Percentiles rank a stretch among this genome's conserved stretches.
phyloP scores from a whole-genome alignment of 1,284 basidiomycete species.

The Kwoniella shivajii region DNA sequence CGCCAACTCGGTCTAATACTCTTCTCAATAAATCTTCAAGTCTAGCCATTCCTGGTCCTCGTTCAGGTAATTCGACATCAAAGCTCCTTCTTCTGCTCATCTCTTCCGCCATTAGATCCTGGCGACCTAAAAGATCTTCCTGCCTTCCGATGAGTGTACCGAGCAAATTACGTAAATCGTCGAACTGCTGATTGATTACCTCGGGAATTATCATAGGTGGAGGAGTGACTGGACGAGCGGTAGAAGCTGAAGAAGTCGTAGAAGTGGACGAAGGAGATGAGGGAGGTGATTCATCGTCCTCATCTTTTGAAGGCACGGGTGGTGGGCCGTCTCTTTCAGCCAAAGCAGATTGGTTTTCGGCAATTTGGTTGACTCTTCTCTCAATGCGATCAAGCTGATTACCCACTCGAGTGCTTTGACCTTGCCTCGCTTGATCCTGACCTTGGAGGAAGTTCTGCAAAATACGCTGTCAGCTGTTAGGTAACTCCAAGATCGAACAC shows the following conservation, averaged over 20 bases:
- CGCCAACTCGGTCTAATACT: constrained; percentile 36
- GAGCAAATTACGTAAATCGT: constrained; percentile 43
- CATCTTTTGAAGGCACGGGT: constrained; percentile 42
- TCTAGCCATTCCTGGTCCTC: constrained; percentile 26
- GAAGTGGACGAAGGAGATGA: constrained; percentile 31
- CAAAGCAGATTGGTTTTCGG: constrained; percentile 24
- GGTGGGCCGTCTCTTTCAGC: constrained; percentile 34
- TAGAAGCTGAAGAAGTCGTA: constrained; percentile 33
- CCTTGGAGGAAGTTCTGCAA: constrained; percentile 46
- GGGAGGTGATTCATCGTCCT: constrained; percentile 20
- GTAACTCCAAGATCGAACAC: not conserved
- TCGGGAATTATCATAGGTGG: constrained; percentile 37
- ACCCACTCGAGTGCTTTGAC: constrained; percentile 36
- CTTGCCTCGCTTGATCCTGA: constrained; percentile 44
- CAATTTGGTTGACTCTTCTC: constrained; percentile 37
- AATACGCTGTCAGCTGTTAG: not conserved
- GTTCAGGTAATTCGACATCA: constrained; percentile 29
- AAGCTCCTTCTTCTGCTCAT: constrained; percentile 22
- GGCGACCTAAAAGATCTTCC: constrained; percentile 40
- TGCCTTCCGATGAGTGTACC: constrained; percentile 45
- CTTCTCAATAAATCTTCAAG: constrained; percentile 46
- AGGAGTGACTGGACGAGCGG: constrained; percentile 46
- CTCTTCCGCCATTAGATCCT: constrained; percentile 38
- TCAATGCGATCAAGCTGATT: constrained; percentile 52
- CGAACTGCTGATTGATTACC: constrained; percentile 33